Evolutionary conservation across 1,284 basidiomycete species (phyloP), one percentile per base, ranked within the genome.

Genomic region (Rhodofomes roseus): DNA sequence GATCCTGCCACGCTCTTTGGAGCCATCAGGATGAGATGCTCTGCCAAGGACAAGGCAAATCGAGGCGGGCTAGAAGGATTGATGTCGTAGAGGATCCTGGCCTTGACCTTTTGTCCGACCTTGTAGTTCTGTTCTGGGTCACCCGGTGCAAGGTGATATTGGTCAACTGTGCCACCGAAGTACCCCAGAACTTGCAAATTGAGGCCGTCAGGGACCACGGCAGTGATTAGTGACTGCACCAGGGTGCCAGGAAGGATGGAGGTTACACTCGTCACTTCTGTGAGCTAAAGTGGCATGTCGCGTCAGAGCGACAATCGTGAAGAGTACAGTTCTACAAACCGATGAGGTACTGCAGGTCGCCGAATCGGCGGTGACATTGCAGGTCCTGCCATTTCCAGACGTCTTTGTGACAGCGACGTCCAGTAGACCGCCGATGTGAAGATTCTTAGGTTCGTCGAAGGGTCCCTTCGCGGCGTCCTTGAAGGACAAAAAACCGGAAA

Each of bases 121-220:
- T 92, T 94, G 75, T 83, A 90, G 39, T 76, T 74, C 55, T 82
- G 81, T 43, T 81, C 80, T 6, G 78, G 72, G 20, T 78, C 71
- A 50, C 80, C 76, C 18, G 76, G 66, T 2, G 79, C 80, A 22
- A 98, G 76, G 74, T 99, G 96, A 62, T 89, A 84, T 46, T 87
- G 78, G 70, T 98, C 95, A 55, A 95, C 83, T 0, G 95, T 96
- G 31, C 94, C 96, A 54, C 95, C 90, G 73, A 96, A 98, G 75
- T 93, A 96, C 1, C 96, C 96, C 34, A 96, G 83, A 22, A 98
- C 81, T 75, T 96, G 95, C 53, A 99, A 79, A 69, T 93, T 93
- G 55, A 99, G 78, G 25, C 98, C 97, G 22, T 80, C 81, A 18
- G 89, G 80, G 40, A 88, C 79, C n/a, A 92, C 81, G 8, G 87